Conservation (phyloP, 495 filamentous ascomycete species). For the Tuber umbilicatum region DNA sequence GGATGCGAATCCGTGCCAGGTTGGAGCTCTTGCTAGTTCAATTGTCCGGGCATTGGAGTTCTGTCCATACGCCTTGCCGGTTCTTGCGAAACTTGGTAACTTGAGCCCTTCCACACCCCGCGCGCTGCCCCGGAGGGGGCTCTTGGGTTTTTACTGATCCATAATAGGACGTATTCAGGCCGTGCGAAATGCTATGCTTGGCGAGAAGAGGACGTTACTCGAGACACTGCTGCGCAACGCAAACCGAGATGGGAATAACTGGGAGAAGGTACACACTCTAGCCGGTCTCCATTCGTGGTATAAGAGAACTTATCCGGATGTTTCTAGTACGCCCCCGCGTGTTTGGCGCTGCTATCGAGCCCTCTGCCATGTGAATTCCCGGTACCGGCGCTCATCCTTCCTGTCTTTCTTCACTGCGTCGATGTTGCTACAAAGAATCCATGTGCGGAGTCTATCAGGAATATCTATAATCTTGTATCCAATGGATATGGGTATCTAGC, state of each 20-base stretch:
- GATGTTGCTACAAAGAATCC: slow-evolving; percentile 36
- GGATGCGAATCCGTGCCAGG: slow-evolving; percentile 34
- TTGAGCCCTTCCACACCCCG: background rate
- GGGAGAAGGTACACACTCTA: slow-evolving; percentile 31
- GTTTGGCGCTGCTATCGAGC: slow-evolving; percentile 35
- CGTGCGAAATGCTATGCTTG: slow-evolving; percentile 29
- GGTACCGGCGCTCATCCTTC: slow-evolving; percentile 32
- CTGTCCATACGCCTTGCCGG: slow-evolving; percentile 37
- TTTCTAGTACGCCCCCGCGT: slow-evolving; percentile 35
- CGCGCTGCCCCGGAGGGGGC: too few relatives aligned
- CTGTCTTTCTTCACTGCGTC: slow-evolving; percentile 33
- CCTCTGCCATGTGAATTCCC: slow-evolving; percentile 35
- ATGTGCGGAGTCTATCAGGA: slow-evolving; percentile 24
- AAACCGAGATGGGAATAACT: slow-evolving; percentile 39
- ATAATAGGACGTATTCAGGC: slow-evolving; percentile 19
- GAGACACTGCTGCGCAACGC: slow-evolving; percentile 37
- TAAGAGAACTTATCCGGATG: background rate
- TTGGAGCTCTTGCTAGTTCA: slow-evolving; percentile 20
- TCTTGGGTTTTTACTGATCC: slow-evolving; percentile 1
- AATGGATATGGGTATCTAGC: slow-evolving; percentile 37
- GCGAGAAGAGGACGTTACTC: slow-evolving; percentile 24
- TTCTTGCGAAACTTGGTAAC: slow-evolving; percentile 32
- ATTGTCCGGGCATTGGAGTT: slow-evolving; percentile 36
- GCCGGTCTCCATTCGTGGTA: background rate
- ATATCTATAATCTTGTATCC: slow-evolving; percentile 37